Evolutionary conservation across 192 early-diverging fungal species (phyloP), one percentile per base, ranked within the genome.

Genomic region (Podila horticola): DNA sequence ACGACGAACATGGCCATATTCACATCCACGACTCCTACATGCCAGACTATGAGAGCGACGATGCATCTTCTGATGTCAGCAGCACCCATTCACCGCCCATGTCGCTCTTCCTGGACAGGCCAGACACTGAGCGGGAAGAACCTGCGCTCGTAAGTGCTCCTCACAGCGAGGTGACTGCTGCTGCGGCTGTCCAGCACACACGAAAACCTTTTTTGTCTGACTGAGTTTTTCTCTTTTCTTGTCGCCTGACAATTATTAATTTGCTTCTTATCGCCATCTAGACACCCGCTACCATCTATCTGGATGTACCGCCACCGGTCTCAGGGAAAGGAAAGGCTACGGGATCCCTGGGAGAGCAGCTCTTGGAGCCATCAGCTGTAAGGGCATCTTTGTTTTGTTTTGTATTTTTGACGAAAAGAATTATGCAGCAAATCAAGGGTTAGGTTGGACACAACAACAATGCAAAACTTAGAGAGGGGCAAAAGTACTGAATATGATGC

Each of bases 281-380:
- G 88, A 84, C 83, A 62, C 87, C 88, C 1, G 86, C 87, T 31
- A 83, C 84, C 19, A 88, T 90, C 55, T 90, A 90, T 64, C 69
- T 86, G 26, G 86, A 90, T 64, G 72, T 83, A 26, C 84, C 85
- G 31, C 66, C 70, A 41, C 70, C 75, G 15, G 50, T 58, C 5
- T 65, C 71, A 3, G 20, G 63, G 11, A 87, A 82, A 61, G 66
- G 70, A 58, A 63, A 75, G 20, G 36, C 55, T 6, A 81, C 66
- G 6, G 72, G 76, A n/a, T 61, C 83, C 5, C 72, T 89, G 12
- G 83, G 82, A 8, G 88, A 89, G 59, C 86, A 84, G 30, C 45
- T 89, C 15, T 67, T 89, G 62, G 84, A 82, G 17, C 82, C 88
- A 0, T 64, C 83, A 34, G 62, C 84, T 33, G 86, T 88, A 83